Percentiles rank a stretch among this genome's conserved stretches.
phyloP scores from a whole-genome alignment of 2,329 filamentous ascomycete genomes.

The Phaeosphaeriaceae sp. region DNA sequence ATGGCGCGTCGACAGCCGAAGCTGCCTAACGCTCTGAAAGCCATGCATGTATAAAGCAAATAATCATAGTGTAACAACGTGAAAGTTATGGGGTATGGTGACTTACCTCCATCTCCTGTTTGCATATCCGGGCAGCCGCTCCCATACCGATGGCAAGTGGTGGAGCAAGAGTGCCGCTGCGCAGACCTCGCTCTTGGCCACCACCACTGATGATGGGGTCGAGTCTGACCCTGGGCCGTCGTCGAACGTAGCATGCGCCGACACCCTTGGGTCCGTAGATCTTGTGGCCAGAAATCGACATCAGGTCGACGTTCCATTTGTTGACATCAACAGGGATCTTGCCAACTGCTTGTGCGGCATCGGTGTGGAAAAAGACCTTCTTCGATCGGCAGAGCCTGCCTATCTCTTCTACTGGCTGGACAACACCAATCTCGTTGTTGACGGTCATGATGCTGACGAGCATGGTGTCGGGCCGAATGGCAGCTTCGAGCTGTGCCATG shows the following conservation, averaged over 20 bases:
- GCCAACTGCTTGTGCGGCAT: slow-evolving; percentile 95
- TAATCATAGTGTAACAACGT: slow-evolving; percentile 70
- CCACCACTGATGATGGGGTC: slow-evolving; percentile 96
- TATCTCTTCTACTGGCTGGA: slow-evolving; percentile 93
- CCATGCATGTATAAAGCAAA: slow-evolving; percentile 84
- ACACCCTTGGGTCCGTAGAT: slow-evolving; percentile 98
- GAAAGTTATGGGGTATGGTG: slow-evolving; percentile 14
- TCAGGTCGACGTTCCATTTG: slow-evolving; percentile 95
- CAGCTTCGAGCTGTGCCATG: slow-evolving; percentile 82
- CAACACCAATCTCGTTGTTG: slow-evolving; percentile 99
- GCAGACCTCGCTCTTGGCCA: slow-evolving; percentile 92
- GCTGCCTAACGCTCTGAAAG: slow-evolving; percentile 71
- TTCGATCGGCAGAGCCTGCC: slow-evolving; percentile 88
- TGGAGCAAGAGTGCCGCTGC: slow-evolving; percentile 92
- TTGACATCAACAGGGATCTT: slow-evolving; percentile 98
- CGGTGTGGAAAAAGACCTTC: slow-evolving; percentile 98
- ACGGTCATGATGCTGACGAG: slow-evolving; percentile 98
- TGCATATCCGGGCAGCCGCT: slow-evolving; percentile 91
- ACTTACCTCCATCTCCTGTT: slow-evolving; percentile 88
- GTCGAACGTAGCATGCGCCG: slow-evolving; percentile 92
- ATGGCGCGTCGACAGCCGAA: slow-evolving; percentile 46
- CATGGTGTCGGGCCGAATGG: slow-evolving; percentile 88
- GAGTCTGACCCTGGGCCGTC: slow-evolving; percentile 89
- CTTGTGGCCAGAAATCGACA: slow-evolving; percentile 99
- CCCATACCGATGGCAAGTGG: slow-evolving; percentile 91